phyloP scores from a whole-genome alignment of 2,329 filamentous ascomycete species.

The Nothophaeocryptopus gaeumannii region DNA sequence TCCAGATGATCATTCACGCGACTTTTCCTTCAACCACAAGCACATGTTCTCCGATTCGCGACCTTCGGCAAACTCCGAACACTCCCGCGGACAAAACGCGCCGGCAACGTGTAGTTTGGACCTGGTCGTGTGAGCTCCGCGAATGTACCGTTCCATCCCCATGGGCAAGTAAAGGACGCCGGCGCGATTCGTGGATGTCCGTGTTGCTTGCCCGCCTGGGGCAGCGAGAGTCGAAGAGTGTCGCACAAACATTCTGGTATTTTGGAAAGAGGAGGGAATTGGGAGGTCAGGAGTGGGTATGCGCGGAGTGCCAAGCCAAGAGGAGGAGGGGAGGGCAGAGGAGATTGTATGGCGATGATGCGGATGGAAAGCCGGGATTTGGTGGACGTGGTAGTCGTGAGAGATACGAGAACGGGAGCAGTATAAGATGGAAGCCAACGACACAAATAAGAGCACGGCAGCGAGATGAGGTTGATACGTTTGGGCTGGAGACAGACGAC shows the following conservation, averaged over 20 bases:
- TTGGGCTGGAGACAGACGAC: no score
- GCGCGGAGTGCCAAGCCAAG: conserved; percentile 20
- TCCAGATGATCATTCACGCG: no score
- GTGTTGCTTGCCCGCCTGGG: conserved; percentile 26
- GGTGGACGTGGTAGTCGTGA: no score
- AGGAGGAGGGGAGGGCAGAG: conserved; percentile 11
- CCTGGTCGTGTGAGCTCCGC: neutral
- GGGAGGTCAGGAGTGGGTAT: conserved; percentile 20
- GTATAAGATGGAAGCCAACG: no score
- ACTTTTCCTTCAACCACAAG: no score
- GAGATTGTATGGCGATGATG: conserved; percentile 22
- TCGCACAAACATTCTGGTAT: conserved; percentile 17
- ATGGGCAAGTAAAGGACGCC: conserved; percentile 16
- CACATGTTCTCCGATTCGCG: neutral
- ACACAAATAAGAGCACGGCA: no score
- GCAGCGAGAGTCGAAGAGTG: conserved; percentile 19
- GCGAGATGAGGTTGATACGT: no score
- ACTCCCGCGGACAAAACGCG: conserved; percentile 4
- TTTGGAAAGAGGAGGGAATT: conserved; percentile 18
- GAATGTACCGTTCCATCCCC: conserved; percentile 13
- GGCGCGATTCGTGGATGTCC: conserved; percentile 22
- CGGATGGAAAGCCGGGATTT: neutral
- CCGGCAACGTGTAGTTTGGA: neutral
- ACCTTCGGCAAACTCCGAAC: neutral
- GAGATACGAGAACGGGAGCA: no score